Percentiles rank a stretch among this genome's conserved stretches.
phyloP scores from a whole-genome alignment of 257 asterid species.

The Solanum virginianum region DNA sequence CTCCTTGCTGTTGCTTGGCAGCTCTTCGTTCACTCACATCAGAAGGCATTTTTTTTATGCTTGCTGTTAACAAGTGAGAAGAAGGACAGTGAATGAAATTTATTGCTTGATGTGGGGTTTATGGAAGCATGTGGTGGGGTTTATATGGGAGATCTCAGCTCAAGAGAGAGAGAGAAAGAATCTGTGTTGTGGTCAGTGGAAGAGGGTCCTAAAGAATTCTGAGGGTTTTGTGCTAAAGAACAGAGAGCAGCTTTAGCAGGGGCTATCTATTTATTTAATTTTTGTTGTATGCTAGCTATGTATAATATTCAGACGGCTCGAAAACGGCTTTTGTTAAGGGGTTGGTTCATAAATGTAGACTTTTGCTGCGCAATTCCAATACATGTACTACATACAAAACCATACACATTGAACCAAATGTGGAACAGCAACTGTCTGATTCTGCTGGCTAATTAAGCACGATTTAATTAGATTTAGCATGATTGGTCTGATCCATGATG shows the following conservation, averaged over 20 bases:
- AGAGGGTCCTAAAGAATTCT: constrained; percentile 22
- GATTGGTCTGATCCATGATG: background rate
- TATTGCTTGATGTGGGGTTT: background rate
- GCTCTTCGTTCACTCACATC: constrained; percentile 26
- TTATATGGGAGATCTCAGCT: constrained; percentile 8
- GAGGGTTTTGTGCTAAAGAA: constrained; percentile 16
- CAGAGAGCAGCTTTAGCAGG: constrained; percentile 62
- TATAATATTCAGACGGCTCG: constrained; percentile 50
- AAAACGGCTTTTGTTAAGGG: constrained; percentile 27
- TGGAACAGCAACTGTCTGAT: background rate
- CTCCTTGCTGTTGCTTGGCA: constrained; percentile 29
- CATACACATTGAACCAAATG: background rate
- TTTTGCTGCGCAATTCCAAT: background rate
- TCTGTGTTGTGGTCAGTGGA: constrained; percentile 16
- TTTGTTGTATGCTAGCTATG: constrained; percentile 2
- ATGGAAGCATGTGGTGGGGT: constrained; percentile 12
- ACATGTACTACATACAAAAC: background rate
- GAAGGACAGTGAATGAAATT: background rate
- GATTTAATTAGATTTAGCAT: background rate
- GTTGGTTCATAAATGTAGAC: constrained; percentile 36
- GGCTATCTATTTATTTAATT: background rate
- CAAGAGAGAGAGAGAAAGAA: constrained; percentile 19
- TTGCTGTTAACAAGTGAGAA: background rate
- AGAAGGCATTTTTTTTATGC: constrained; percentile 30
- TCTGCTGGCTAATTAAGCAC: background rate